These are phyloP conservation scores for Senecio squalidus DNA, from an alignment of 140 eudicot species.

Conservation along the genomic window DNA sequence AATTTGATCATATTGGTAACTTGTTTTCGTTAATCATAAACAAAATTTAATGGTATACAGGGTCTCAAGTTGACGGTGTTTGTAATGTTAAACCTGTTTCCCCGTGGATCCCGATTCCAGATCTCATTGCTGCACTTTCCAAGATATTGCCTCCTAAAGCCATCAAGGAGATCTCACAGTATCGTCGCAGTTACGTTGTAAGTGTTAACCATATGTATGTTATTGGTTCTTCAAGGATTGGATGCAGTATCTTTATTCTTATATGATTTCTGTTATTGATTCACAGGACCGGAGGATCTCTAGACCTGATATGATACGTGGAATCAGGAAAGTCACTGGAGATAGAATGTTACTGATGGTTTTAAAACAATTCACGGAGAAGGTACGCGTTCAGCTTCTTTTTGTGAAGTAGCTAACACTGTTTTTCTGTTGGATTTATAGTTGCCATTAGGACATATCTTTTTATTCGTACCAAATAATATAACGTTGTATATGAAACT, in stretches of 20 bases:
- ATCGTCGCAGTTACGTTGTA: constrained; percentile 48
- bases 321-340: constrained; percentile 51
- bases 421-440: neutral
- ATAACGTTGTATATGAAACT: too few relatives aligned
- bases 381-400: neutral
- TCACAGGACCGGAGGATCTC: constrained; percentile 59
- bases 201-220: neutral
- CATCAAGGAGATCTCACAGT: constrained; percentile 35
- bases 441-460: too few relatives aligned
- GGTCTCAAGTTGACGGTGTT: constrained; percentile 12
- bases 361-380: constrained; percentile 41
- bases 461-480: too few relatives aligned
- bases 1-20: too few relatives aligned
- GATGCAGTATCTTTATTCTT: constrained; percentile 1
- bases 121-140: constrained; percentile 52
- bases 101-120: constrained; percentile 73
- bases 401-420: too few relatives aligned
- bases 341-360: constrained; percentile 45
- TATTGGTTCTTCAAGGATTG: neutral
- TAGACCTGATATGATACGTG: constrained; percentile 46
- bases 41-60: constrained; percentile 18
- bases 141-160: constrained; percentile 48
- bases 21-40: neutral
- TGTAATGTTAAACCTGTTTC: constrained; percentile 42
- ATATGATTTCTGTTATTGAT: neutral